These are phyloP conservation scores for Fusarium nanum DNA, from an alignment of 2,329 filamentous ascomycete genomes.

Conservation along the genomic window DNA sequence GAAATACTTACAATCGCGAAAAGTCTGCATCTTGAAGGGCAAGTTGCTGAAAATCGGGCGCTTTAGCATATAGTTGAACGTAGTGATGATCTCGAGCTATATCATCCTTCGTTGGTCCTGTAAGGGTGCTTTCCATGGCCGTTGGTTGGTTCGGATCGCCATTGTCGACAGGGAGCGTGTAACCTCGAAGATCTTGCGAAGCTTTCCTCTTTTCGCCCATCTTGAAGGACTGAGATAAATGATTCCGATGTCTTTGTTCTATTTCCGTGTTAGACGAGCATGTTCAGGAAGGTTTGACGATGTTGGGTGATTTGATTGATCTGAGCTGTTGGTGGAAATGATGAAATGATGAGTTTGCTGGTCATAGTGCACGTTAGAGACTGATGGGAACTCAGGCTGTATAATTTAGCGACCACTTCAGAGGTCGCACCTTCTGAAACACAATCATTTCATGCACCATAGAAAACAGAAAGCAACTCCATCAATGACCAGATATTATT, in stretches of 20 bases:
- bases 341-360: background rate
- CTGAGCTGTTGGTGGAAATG: background rate
- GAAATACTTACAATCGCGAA: conserved; percentile 52
- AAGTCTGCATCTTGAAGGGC: conserved; percentile 57
- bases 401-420: conserved; percentile 9
- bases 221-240: background rate
- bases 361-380: conserved; percentile 3
- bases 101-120: conserved; percentile 10
- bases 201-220: conserved; percentile 43
- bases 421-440: background rate
- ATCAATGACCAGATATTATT: background rate
- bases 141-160: background rate
- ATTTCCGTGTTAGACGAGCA: background rate
- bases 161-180: background rate
- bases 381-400: background rate
- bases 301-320: background rate
- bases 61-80: conserved; percentile 54
- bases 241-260: background rate
- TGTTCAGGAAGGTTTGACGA: background rate
- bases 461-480: background rate
- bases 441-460: background rate
- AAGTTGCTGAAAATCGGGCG: conserved; percentile 59
- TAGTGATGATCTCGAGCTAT: conserved; percentile 49
- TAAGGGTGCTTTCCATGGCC: background rate
- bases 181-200: conserved; percentile 17